Conservation (phyloP, 179 eudicot species). For the Camellia oleifera region DNA sequence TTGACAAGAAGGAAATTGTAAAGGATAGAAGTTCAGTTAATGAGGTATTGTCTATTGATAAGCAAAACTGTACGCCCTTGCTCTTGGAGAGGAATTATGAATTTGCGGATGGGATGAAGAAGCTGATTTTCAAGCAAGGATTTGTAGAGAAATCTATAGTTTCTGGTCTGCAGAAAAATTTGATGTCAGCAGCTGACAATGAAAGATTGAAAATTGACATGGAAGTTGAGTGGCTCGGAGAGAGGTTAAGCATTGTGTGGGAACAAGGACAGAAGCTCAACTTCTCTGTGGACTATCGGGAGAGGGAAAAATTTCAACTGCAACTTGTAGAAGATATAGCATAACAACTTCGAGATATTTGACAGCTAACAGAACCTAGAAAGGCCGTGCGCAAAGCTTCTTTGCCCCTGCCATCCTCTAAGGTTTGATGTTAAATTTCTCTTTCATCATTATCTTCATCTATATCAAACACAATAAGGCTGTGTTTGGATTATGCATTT, state of each 20-base stretch:
- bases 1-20: slow-evolving; percentile 31
- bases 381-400: slow-evolving; percentile 61
- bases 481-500: too few relatives aligned
- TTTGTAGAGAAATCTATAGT: slow-evolving; percentile 16
- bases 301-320: slow-evolving; percentile 60
- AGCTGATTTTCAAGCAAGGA: slow-evolving; percentile 17
- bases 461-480: neutral
- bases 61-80: slow-evolving; percentile 17
- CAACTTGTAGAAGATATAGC: slow-evolving; percentile 76
- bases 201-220: slow-evolving; percentile 69
- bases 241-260: slow-evolving; percentile 64
- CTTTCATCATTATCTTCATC: neutral
- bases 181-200: slow-evolving; percentile 54
- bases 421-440: slow-evolving; percentile 40
- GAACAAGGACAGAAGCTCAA: slow-evolving; percentile 70
- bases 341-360: slow-evolving; percentile 61
- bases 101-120: slow-evolving; percentile 18
- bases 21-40: slow-evolving; percentile 17
- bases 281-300: slow-evolving; percentile 48
- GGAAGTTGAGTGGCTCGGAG: slow-evolving; percentile 74
- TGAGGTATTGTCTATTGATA: slow-evolving; percentile 23
- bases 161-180: slow-evolving; percentile 43
- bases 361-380: slow-evolving; percentile 57
- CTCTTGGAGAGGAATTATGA: slow-evolving; percentile 18
- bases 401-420: slow-evolving; percentile 62